phyloP scores from a whole-genome alignment of 176 grass and related monocot species.

The Alloteropsis semialata region DNA sequence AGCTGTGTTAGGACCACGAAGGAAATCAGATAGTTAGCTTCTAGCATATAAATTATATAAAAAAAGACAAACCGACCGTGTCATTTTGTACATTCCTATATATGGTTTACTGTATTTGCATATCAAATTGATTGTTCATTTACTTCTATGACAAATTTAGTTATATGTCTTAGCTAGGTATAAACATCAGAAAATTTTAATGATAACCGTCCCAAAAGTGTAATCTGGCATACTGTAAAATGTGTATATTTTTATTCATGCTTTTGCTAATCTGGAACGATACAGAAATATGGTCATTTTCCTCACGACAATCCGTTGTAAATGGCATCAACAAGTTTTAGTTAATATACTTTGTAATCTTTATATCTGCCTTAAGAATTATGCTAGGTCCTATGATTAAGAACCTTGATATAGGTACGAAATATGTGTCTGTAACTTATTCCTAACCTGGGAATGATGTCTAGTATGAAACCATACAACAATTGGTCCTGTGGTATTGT shows the following conservation, averaged over 20 bases:
- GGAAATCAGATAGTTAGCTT: neutral
- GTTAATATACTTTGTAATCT: too few relatives aligned
- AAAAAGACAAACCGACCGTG: neutral
- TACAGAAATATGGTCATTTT: neutral
- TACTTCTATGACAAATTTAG: neutral
- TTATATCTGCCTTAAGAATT: neutral
- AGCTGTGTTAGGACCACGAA: neutral
- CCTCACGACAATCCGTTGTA: neutral
- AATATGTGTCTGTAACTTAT: neutral
- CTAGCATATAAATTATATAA: neutral
- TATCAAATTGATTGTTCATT: neutral
- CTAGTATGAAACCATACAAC: neutral
- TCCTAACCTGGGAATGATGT: neutral
- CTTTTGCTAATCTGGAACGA: neutral
- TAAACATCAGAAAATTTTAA: neutral
- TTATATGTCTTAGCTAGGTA: neutral
- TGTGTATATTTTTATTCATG: neutral
- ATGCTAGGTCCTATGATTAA: neutral
- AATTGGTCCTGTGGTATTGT: neutral
- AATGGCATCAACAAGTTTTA: neutral
- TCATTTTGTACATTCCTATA: neutral
- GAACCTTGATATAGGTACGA: neutral
- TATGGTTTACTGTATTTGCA: neutral
- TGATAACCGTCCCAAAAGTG: neutral
- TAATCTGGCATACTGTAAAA: neutral